Conservation (phyloP, 2,329 filamentous ascomycete species). For the Botrytis deweyae region DNA sequence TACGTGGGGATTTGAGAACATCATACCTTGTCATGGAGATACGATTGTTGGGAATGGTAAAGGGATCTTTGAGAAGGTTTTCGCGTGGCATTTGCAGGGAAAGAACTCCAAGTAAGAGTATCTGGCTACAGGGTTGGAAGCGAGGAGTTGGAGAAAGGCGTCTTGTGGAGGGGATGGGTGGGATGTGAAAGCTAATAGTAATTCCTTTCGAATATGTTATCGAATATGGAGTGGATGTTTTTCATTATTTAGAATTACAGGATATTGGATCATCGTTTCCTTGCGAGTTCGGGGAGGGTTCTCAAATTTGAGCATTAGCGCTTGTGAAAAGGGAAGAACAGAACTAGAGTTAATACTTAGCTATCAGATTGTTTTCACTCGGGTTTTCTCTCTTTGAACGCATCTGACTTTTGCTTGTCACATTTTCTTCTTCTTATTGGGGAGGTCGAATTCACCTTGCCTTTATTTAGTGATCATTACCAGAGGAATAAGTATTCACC, state of each 20-base stretch:
- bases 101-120: constrained; percentile 23
- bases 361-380: not conserved
- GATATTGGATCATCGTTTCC: not conserved
- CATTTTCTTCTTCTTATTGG: not conserved
- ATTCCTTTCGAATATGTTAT: not conserved
- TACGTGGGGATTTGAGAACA: constrained; percentile 77
- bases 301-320: not conserved
- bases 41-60: constrained; percentile 74
- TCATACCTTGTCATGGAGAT: constrained; percentile 94
- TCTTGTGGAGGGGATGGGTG: not conserved
- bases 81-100: constrained; percentile 74
- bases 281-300: not conserved
- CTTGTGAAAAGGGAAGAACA: not conserved
- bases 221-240: not conserved
- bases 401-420: not conserved
- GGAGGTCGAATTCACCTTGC: not conserved
- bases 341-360: not conserved
- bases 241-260: not conserved
- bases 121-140: not conserved
- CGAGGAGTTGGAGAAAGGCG: not conserved
- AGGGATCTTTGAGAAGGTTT: constrained; percentile 71
- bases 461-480: not conserved
- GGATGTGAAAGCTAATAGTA: not conserved
- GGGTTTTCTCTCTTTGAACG: not conserved
- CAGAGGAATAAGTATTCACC: not conserved